Base-by-base conservation (phyloP, 495 filamentous ascomycete genomes). In the Poronia punctata region DNA sequence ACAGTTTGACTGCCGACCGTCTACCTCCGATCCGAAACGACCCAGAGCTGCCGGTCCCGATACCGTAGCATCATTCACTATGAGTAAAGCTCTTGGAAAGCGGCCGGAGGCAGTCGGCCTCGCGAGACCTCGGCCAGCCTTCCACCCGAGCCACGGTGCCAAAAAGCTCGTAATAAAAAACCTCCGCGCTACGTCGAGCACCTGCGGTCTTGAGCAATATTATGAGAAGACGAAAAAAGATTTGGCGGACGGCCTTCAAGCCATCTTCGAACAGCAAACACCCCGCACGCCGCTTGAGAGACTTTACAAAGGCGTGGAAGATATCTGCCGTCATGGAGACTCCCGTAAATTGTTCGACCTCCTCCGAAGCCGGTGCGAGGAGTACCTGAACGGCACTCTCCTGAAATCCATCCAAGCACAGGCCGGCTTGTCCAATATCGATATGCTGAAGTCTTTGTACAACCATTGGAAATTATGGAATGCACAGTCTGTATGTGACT, bases 91-190 rank as follows among this genome's bases (percentile, higher is more conserved):
- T 1, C 35, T 45, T 3, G 42, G 42, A 22, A 45, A 45, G 19
- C 26, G 42, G 30, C 43, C 43, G 30, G 43, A 29, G 15, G 7
- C 16, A 25, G 26, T 32, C 27, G 19, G 38, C 34, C 19, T 26
- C 52, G 64, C 66, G 42, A 45, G 33, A 33, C 38, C 49, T 38
- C 35, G 34, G 3, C 43, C 60, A 11, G 60, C 57, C 44, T 68
- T 79, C 44, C 69, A 77, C 48, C 68, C 76, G 7, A 70, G 76
- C 43, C 59, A 59, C 4, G 83, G 84, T 15, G 71, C 84, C n/a
- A 87, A 83, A 65, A 89, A 80, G 62, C 73, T 98, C 8, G 72
- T 83, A 1, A 80, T 97, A 38, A 93, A 92, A 73, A 95, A 95
- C 53, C 71, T 95, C 45, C 77, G 82, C 21, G 61, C 74, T 1